Evolutionary conservation across 1,284 basidiomycete species (phyloP).

Genomic region (Ustilago bromivora): DNA sequence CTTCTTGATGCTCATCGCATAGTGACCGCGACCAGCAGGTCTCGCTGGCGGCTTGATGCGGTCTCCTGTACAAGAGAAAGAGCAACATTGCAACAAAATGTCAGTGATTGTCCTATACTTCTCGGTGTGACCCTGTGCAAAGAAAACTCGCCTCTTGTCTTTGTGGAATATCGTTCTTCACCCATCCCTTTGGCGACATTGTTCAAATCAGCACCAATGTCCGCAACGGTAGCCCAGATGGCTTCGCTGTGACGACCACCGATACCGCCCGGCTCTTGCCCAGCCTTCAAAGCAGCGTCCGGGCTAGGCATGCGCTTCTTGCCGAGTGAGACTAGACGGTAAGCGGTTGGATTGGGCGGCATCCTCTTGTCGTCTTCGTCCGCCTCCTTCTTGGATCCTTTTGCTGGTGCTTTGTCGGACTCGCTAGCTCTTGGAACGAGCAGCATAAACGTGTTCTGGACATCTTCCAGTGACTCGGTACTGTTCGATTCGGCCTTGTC

Average conservation of each 20-base stretch:
- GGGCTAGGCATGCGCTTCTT: slow-evolving; percentile 59
- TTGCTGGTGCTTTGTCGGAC: slow-evolving; percentile 40
- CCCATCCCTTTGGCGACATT: slow-evolving; percentile 32
- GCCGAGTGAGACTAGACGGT: slow-evolving; percentile 49
- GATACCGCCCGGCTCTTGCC: slow-evolving; percentile 53
- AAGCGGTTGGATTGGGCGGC: slow-evolving; percentile 49
- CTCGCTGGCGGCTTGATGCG: slow-evolving; percentile 47
- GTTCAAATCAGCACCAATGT: slow-evolving; percentile 43
- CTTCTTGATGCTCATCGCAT: slow-evolving; percentile 47
- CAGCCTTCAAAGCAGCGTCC: slow-evolving; percentile 42
- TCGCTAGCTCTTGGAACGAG: slow-evolving; percentile 49
- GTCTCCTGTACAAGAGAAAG: slow-evolving; percentile 28
- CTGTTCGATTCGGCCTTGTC: slow-evolving; percentile 37
- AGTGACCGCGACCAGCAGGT: slow-evolving; percentile 55
- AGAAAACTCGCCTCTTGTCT: slow-evolving; percentile 39
- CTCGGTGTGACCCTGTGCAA: not conserved
- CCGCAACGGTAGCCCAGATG: slow-evolving; percentile 56
- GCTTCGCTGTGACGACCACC: slow-evolving; percentile 55
- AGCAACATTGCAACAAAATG: not conserved
- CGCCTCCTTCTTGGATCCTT: slow-evolving; percentile 10
- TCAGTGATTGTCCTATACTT: not conserved
- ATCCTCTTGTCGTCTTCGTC: slow-evolving; percentile 34
- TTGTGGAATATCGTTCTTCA: slow-evolving; percentile 52
- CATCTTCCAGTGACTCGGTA: slow-evolving; percentile 46
- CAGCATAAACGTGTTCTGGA: slow-evolving; percentile 52